A percentile compares a stretch with the other conserved stretches of the same genome.
phyloP scores from a whole-genome alignment of 345 rosid species.

The Lepidium aucheri region DNA sequence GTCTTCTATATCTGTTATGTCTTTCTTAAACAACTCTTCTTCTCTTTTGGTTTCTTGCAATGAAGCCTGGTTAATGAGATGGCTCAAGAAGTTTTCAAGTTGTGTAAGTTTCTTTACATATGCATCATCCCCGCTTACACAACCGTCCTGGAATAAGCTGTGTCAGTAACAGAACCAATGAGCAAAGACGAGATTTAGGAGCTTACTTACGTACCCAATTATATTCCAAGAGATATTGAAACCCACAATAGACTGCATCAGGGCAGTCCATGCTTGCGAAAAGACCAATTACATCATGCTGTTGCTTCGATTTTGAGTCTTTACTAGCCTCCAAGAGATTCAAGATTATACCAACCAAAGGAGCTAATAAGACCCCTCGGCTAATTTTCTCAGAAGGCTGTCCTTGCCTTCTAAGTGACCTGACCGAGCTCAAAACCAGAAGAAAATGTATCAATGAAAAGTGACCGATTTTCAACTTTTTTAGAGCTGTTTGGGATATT shows the following conservation, averaged over 20 bases:
- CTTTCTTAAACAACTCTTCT: constrained; percentile 23
- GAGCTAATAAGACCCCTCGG: constrained; percentile 77
- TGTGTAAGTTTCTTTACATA: constrained; percentile 44
- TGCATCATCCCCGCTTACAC: constrained; percentile 44
- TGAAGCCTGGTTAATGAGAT: constrained; percentile 38
- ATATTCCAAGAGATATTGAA: constrained; percentile 72
- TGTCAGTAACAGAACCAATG: neutral
- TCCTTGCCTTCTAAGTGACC: constrained; percentile 70
- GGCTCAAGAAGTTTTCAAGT: constrained; percentile 56
- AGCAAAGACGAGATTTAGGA: constrained; percentile 1
- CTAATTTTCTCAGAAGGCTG: constrained; percentile 68
- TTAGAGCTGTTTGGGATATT: neutral
- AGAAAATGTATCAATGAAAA: neutral
- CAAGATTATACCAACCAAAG: constrained; percentile 79
- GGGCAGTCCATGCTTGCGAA: constrained; percentile 89
- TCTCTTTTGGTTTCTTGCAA: constrained; percentile 30
- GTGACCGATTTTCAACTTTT: neutral
- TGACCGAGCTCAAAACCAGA: constrained; percentile 17
- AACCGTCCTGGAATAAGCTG: constrained; percentile 45
- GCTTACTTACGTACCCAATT: constrained; percentile 68
- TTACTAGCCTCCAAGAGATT: constrained; percentile 70
- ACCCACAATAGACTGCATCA: constrained; percentile 61
- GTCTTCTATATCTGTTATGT: constrained; percentile 44
- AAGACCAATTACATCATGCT: constrained; percentile 57
- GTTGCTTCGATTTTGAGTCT: constrained; percentile 29